Base-by-base conservation (phyloP, 768 basidiomycete genomes). In the Pulveroboletus sp. region DNA sequence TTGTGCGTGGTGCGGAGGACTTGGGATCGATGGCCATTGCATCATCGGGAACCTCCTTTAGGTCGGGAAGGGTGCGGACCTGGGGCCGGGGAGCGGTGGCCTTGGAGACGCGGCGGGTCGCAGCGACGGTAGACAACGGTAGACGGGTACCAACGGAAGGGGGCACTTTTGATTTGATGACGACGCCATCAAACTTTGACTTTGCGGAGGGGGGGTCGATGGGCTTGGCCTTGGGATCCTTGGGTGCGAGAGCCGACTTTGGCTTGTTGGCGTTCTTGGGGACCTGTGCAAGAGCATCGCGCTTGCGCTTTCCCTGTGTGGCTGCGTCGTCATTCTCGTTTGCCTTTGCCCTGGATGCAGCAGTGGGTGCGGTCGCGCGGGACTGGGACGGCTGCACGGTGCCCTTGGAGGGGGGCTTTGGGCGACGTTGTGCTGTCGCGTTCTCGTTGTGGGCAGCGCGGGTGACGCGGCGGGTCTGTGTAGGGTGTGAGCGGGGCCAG, bases 251-350 rank as follows among this genome's bases (percentile, higher is more conserved):
- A 37, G 61, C 49, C 38, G 54, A 59, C 52, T 72, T 73, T 54
- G 75, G 56, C 51, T 64, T 69, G 49, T 56, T 62, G 30, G 67
- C 75, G 58, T 79, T 81, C 59, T 82, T 81, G 3, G 73, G 71
- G 37, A 90, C 84, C 62, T 91, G 89, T 14, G 79, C 79, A 35
- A 91, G 73, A 0, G 82, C 86, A 42, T 83, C 83, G 17, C 89
- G 83, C 65, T 89, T 90, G 47, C 87, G 79, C 63, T 88, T 88
- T 29, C 77, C 80, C 39, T 76, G 76, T 3, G 73, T 71, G 17
- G 72, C 67, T 13, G 71, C 68, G 36, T 83, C 80, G 54, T 80
- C 76, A 53, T 69, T 67, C 31, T 76, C 71, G 54, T 75, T 62
- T 1, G 43, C 55, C 23, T 68, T 69, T 24, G 66, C 67, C 49